Base-by-base conservation (phyloP, 2,329 filamentous ascomycete genomes). In the Fusarium kyushuense region DNA sequence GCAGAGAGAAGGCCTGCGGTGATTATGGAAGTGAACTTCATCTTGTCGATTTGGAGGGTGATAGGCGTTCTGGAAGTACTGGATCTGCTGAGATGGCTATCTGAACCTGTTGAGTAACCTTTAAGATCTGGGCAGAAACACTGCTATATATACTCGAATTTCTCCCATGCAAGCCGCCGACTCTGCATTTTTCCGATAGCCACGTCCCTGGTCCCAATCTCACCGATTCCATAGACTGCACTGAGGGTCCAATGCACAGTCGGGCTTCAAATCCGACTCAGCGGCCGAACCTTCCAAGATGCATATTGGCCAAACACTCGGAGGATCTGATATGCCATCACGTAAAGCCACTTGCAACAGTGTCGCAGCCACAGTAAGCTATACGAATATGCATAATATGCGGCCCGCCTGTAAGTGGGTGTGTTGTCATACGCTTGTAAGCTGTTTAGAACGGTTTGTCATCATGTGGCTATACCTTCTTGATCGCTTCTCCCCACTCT, bases 1-100 rank as follows among this genome's bases (percentile, higher is more conserved):
- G 57, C 58, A 23, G 64, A 59, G 12, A 66, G 43, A 27, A 69
- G 29, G 51, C 69, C 54, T 16, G 59, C 41, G 45, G 67, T 21
- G 35, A 72, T 43, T 25, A 72, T 54, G 16, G 67, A 54, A 13
- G 52, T 38, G 23, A 72, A 59, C 67, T 72, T 72, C 70, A 72
- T 72, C 14, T 52, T 70, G 29, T 41, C 7, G n/a, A 16, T 6
- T 21, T 36, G 21, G 6, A 14, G 11, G 6, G 33, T 3, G 5
- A 14, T 19, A 4, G 32, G 21, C 32, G 21, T 40, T 25, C 53
- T 16, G 21, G 42, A 30, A 38, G 12, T 51, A 30, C 10, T 65
- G 32, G 12, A 45, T 45, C 43, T 63, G 36, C 30, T 19, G 40
- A 42, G 36, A 53, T 64, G 54, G 57, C 33, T 63, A 38, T 60